Evolutionary conservation across 208 protist genomes (phyloP), one percentile per base, ranked within the genome.

Genomic region (Wallacemonas sp.): DNA sequence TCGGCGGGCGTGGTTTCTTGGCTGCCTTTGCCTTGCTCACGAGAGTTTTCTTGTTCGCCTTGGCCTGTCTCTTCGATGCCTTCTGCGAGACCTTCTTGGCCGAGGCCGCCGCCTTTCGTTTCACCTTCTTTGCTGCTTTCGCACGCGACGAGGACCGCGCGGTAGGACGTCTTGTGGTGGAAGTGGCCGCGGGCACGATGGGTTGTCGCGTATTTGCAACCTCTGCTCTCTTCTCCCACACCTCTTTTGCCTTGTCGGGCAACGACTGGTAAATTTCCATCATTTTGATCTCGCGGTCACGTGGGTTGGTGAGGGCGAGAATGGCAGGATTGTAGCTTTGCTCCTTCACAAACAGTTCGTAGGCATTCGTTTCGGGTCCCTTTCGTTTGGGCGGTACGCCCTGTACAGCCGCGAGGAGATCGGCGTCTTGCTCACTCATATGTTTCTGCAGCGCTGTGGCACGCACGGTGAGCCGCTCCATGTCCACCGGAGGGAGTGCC

Each of bases 231-330:
- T 71, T 72, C 38, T 71, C 70, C 11, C 61, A 26, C 16, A 73
- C 79, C 57, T 88, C 77, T 44, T 56, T 76, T 23, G 81, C 83
- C 5, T 70, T 75, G n/a, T 83, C 76, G 0, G 87, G 87, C 2
- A 93, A 72, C 11, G 72, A 80, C 26, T 90, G 71, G 66, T 80
- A 93, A 39, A 93, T 87, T n/a, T 75, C 65, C 33, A 88, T 75
- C 9, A 93, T 48, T 30, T 75, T 73, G 24, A 66, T 54, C 69
- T 90, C 81, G 9, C 71, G 76, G 16, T 88, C 78, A n/a, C 74
- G 56, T 9, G 78, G 79, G 32, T 65, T 83, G 29, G 33, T n/a
- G 19, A 83, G 43, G 16, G 72, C 57, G 2, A 67, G 29, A 34
- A 93, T 65, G 23, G 87, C 77, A 1, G 83, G 87, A 72, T 88